Evolutionary conservation across 192 early-diverging fungal genomes (phyloP).

Genomic region (Coemansia sp.): DNA sequence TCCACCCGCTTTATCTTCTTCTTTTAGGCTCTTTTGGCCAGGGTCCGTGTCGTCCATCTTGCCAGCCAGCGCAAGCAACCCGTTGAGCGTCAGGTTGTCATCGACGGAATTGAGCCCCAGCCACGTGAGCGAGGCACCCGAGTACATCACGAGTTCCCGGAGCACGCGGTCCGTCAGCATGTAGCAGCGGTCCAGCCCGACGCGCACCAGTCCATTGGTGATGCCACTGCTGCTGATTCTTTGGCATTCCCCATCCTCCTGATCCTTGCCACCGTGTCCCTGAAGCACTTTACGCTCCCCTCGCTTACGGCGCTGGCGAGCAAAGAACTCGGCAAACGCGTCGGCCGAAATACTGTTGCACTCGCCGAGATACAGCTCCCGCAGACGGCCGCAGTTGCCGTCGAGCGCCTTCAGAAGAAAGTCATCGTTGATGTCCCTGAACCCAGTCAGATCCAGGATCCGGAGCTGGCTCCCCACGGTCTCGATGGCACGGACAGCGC

Average conservation of each 20-base stretch:
- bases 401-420: conserved; percentile 27
- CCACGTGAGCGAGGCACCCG: conserved; percentile 56
- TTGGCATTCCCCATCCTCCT: background rate
- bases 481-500: conserved; percentile 27
- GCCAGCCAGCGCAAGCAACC: conserved; percentile 58
- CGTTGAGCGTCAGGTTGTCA: conserved; percentile 59
- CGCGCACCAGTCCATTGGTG: conserved; percentile 35
- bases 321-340: conserved; percentile 36
- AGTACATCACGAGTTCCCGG: conserved; percentile 59
- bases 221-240: background rate
- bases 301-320: conserved; percentile 11
- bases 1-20: background rate
- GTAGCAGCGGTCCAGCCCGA: conserved; percentile 68
- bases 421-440: conserved; percentile 39
- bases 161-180: conserved; percentile 65
- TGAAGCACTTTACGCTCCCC: background rate
- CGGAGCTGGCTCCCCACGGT: conserved; percentile 34
- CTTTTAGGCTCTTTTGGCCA: background rate
- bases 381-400: conserved; percentile 14
- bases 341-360: conserved; percentile 29
- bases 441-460: conserved; percentile 35
- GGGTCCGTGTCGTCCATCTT: conserved; percentile 3
- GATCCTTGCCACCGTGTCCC: conserved; percentile 1
- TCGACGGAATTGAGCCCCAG: conserved; percentile 75
- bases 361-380: conserved; percentile 35